Conservation (phyloP, 2,329 filamentous ascomycete species). For the Colletotrichum tropicale region DNA sequence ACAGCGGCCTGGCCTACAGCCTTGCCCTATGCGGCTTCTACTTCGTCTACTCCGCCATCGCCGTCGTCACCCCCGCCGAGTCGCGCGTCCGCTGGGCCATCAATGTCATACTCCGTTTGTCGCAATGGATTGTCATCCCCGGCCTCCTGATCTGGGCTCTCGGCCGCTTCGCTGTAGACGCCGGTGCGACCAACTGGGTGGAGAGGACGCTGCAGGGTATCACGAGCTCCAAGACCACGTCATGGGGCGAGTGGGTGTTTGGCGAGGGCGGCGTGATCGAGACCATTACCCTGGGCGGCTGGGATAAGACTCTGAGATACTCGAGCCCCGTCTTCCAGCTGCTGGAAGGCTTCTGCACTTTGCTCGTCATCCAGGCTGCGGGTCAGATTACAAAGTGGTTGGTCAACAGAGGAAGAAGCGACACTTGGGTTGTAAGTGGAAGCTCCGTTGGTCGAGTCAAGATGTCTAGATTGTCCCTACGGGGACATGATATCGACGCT, state of each 20-base stretch:
- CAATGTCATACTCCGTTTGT: conserved; percentile 70
- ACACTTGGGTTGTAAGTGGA: conserved; percentile 88
- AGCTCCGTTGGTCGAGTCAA: not conserved
- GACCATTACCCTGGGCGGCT: conserved; percentile 78
- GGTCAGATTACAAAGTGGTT: conserved; percentile 95
- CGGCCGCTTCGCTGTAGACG: conserved; percentile 92
- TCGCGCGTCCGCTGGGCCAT: conserved; percentile 78
- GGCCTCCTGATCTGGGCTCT: conserved; percentile 91
- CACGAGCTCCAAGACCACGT: conserved; percentile 65
- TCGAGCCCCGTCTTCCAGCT: conserved; percentile 95
- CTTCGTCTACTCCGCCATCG: conserved; percentile 82
- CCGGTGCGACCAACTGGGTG: conserved; percentile 79
- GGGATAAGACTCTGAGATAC: conserved; percentile 88
- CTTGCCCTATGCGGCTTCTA: conserved; percentile 90
- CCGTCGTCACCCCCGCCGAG: conserved; percentile 78
- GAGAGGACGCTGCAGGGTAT: conserved; percentile 77
- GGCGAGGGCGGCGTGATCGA: conserved; percentile 85
- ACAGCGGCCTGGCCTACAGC: conserved; percentile 93
- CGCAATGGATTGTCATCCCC: conserved; percentile 88
- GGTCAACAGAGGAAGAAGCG: conserved; percentile 89
- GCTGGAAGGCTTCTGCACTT: conserved; percentile 93
- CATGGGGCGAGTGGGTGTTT: conserved; percentile 83
- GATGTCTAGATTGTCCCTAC: not conserved
- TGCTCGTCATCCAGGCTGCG: conserved; percentile 92
- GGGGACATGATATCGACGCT: not conserved